Evolutionary conservation across 345 rosid genomes (phyloP).

Genomic region (Hypericum androsaemum): DNA sequence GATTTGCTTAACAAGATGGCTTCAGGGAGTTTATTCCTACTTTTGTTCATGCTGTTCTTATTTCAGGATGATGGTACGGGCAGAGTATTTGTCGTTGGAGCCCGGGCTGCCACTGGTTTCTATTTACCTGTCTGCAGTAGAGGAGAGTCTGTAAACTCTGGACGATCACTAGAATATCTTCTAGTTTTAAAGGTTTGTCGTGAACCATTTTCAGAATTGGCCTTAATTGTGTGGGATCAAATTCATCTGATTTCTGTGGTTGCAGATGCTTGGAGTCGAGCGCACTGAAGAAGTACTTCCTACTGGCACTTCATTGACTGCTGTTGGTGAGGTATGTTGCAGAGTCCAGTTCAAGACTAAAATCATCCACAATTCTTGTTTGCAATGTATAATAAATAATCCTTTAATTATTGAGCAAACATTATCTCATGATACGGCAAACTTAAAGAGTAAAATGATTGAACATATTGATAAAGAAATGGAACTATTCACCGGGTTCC

Average conservation of each 20-base stretch:
- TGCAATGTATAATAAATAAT: no score
- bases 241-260: slow-evolving; percentile 16
- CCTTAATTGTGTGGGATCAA: slow-evolving; percentile 1
- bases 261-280: slow-evolving; percentile 96
- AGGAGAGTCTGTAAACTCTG: slow-evolving; percentile 82
- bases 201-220: background rate
- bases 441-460: no score
- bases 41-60: background rate
- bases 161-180: slow-evolving; percentile 81
- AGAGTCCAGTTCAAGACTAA: no score
- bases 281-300: slow-evolving; percentile 90
- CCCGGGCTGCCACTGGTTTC: slow-evolving; percentile 63
- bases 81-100: slow-evolving; percentile 61
- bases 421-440: no score
- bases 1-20: slow-evolving; percentile 1
- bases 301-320: slow-evolving; percentile 74
- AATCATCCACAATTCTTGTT: no score
- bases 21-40: background rate
- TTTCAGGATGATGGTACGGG: slow-evolving; percentile 76
- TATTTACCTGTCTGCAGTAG: slow-evolving; percentile 55
- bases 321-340: slow-evolving; percentile 80
- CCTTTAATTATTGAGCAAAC: no score
- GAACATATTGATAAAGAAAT: no score
- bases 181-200: slow-evolving; percentile 83
- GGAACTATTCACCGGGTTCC: no score